Evolutionary conservation across 2,329 filamentous ascomycete species (phyloP).

Genomic region (Fusarium chuoi): DNA sequence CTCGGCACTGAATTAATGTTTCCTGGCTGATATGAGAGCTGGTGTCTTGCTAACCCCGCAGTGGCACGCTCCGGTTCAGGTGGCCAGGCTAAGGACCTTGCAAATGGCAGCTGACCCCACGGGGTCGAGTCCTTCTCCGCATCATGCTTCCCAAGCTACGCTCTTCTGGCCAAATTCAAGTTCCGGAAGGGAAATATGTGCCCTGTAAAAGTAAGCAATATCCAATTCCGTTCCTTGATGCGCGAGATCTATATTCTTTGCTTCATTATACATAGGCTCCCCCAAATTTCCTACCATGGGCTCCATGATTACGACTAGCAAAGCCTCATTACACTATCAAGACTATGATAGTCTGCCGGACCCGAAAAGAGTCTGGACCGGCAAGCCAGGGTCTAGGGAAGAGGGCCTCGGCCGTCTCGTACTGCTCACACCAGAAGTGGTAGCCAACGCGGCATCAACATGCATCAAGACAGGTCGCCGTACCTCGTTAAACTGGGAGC

Average conservation of each 20-base stretch:
- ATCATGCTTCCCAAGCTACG: background rate
- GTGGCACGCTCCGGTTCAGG: slow-evolving; percentile 2
- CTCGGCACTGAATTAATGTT: background rate
- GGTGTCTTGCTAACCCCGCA: background rate
- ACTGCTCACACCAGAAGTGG: background rate
- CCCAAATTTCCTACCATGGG: background rate
- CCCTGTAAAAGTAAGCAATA: background rate
- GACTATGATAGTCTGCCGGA: background rate
- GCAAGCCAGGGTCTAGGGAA: background rate
- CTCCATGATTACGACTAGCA: background rate
- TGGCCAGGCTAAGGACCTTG: background rate
- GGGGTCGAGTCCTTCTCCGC: background rate
- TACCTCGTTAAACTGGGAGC: background rate
- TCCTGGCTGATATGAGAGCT: background rate
- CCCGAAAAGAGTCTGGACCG: background rate
- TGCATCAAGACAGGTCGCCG: slow-evolving; percentile 1
- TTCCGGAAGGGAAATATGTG: background rate
- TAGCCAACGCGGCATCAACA: background rate
- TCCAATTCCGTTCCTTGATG: background rate
- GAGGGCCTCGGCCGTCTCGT: background rate
- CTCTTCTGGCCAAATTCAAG: background rate
- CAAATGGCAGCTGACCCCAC: background rate
- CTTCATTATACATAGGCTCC: background rate
- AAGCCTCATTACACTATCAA: background rate
- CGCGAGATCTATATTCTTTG: background rate